Evolutionary conservation across 2,329 filamentous ascomycete genomes (phyloP).

Genomic region (Catunica adiposa): DNA sequence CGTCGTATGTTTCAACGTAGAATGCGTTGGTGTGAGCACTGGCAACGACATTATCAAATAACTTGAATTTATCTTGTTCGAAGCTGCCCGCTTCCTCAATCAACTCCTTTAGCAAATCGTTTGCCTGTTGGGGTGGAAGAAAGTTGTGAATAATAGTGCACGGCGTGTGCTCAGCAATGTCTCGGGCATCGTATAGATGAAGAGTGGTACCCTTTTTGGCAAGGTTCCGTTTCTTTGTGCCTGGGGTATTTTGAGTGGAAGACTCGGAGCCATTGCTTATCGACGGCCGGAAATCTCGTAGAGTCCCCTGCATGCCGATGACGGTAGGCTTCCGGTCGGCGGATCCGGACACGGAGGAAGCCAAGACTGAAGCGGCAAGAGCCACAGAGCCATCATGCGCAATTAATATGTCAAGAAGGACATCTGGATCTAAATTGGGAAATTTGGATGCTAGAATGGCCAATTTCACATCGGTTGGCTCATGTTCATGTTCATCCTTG

Average conservation of each 20-base stretch:
- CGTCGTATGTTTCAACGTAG: conserved; percentile 60
- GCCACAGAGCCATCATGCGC: conserved; percentile 62
- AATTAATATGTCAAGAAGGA: conserved; percentile 62
- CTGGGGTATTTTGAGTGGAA: background rate
- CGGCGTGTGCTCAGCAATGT: conserved; percentile 69
- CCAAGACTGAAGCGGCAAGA: conserved; percentile 23
- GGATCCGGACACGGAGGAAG: conserved; percentile 13
- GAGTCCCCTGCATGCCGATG: conserved; percentile 45
- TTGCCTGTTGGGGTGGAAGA: conserved; percentile 53
- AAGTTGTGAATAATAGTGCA: conserved; percentile 92
- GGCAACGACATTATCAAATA: conserved; percentile 75
- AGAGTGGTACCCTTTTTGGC: conserved; percentile 48
- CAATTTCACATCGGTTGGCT: conserved; percentile 80
- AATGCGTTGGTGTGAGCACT: conserved; percentile 74
- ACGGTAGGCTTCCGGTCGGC: background rate
- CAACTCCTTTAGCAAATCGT: conserved; percentile 58
- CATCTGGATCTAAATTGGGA: conserved; percentile 43
- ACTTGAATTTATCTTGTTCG: conserved; percentile 55
- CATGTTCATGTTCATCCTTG: conserved; percentile 34
- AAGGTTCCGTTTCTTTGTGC: conserved; percentile 9
- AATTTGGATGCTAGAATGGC: conserved; percentile 68
- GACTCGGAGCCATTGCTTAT: background rate
- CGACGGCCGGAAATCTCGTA: conserved; percentile 32
- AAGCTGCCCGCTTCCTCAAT: conserved; percentile 58
- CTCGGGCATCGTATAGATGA: conserved; percentile 64